phyloP scores from a whole-genome alignment of 257 asterid genomes.

The Hygrophila difformis region DNA sequence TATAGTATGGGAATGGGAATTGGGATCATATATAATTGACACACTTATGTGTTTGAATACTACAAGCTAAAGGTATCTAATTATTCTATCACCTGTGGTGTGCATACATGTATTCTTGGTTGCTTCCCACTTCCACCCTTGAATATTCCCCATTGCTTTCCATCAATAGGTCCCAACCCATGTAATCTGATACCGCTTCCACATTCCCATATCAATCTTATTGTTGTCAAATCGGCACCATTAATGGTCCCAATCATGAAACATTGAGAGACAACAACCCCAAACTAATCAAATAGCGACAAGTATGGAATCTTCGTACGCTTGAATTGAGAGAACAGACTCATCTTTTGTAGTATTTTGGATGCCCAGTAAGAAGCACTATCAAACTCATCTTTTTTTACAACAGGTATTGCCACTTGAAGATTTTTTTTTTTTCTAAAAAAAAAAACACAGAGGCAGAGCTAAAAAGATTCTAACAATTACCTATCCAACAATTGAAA shows the following conservation, averaged over 20 bases:
- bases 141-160: too few relatives aligned
- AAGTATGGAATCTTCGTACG: neutral
- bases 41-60: neutral
- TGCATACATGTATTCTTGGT: too few relatives aligned
- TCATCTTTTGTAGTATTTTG: neutral
- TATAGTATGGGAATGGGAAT: slow-evolving; percentile 2
- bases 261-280: neutral
- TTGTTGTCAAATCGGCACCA: neutral
- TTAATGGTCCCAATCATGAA: neutral
- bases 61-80: too few relatives aligned
- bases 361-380: neutral
- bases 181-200: slow-evolving; percentile 6
- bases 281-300: too few relatives aligned
- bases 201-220: neutral
- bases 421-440: neutral
- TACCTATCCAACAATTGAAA: neutral
- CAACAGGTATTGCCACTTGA: neutral
- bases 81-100: too few relatives aligned
- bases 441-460: neutral
- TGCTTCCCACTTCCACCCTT: too few relatives aligned
- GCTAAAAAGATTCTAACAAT: neutral
- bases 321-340: neutral
- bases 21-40: too few relatives aligned
- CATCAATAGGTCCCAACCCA: neutral
- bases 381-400: neutral